Base-by-base conservation (phyloP, 1,284 basidiomycete species). In the Kwoniella shivajii region DNA sequence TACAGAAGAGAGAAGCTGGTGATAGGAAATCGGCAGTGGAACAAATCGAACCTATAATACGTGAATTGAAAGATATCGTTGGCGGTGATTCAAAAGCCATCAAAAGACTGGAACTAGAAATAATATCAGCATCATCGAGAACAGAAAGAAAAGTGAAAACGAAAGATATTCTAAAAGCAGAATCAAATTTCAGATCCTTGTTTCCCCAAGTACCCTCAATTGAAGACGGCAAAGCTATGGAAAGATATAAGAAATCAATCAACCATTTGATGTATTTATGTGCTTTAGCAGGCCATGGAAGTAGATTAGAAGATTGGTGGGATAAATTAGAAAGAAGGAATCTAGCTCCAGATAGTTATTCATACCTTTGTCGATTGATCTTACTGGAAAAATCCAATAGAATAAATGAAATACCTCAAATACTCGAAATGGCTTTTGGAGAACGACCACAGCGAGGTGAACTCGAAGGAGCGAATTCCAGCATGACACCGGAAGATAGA, bases 181-280 rank as follows among this genome's bases (percentile, higher is more conserved):
- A 72, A 50, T 38, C 31, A 6, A 27, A 38, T 9, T 64, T 68
- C 31, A 11, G n/a, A 14, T 36, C 38, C 5, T 48, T 65, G 26
- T 68, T 61, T 43, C 62, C 52, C 13, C 14, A 10, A 3, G 46
- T 45, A 7, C 59, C 62, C 4, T 1, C 29, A 4, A 49, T 45
- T n/a, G 46, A 37, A n/a, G 56, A 64, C 50, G 16, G 34, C 13
- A 42, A 43, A 20, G 50, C 38, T 9, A 29, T 52, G 36, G 36
- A 45, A 27, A 50, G 54, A 48, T 70, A 66, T 44, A 27, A 50
- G 24, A 61, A 58, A 24, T 45, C 60, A 26, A 50, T 74, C 31
- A 72, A 73, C 49, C 63, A 72, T 48, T 34, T 74, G 43, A 63
- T 75, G 16, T 70, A 70, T 45, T 57, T 74, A 2, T 64, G 63